Conservation (phyloP, 2,329 filamentous ascomycete genomes). For the Sporothrix luriei region DNA sequence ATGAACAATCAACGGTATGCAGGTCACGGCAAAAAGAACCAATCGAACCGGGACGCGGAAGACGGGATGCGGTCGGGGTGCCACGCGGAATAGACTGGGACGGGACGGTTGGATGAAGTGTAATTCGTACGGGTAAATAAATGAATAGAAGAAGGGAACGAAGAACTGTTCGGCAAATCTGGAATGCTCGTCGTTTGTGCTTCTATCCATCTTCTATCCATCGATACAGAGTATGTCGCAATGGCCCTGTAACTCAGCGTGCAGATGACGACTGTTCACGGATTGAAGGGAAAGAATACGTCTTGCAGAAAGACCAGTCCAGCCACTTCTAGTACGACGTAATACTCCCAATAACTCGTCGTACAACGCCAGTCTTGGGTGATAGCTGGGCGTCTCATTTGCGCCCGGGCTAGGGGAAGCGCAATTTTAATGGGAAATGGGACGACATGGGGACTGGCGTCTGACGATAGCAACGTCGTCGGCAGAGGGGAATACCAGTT, state of each 20-base stretch:
- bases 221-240: no score
- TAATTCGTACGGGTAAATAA: background rate
- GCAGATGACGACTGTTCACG: background rate
- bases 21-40: background rate
- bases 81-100: slow-evolving; percentile 15
- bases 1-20: background rate
- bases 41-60: background rate
- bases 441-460: no score
- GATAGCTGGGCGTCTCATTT: background rate
- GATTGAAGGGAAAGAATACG: background rate
- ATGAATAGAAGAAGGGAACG: background rate
- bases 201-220: no score
- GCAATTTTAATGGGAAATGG: background rate
- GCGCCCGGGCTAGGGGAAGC: slow-evolving; percentile 8
- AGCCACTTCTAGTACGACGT: background rate
- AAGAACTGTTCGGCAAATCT: background rate
- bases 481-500: background rate
- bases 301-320: background rate
- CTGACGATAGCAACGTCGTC: slow-evolving; percentile 12
- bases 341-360: background rate
- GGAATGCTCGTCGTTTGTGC: background rate
- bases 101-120: background rate
- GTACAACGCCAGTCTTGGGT: background rate
- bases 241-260: no score
- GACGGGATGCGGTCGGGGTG: background rate